Evolutionary conservation across 495 filamentous ascomycete species (phyloP), one percentile per base, ranked within the genome.

Genomic region (Talaromyces nanjingensis): DNA sequence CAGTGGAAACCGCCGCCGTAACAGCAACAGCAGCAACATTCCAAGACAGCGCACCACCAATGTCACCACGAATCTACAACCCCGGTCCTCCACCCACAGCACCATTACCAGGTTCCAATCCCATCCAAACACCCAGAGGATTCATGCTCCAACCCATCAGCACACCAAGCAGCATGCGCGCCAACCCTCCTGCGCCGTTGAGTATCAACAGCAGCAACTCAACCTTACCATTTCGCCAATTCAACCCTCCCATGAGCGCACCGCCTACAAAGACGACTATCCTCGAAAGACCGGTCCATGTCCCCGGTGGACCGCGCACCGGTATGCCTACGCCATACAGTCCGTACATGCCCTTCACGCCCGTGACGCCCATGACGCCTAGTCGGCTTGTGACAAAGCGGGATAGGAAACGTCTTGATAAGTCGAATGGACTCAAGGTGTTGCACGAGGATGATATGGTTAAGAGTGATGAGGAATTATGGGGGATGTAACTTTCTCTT

Each of bases 271-370:
- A 91, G 77, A 90, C 90, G 16, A 92, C 90, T 0, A 86, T 91
- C 6, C 79, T 93, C 20, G 91, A 93, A 65, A 80, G 91, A 4
- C 81, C 83, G 4, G 69, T 70, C 0, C 83, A 89, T 39, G 71
- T 79, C 24, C 79, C 78, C 3, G 77, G 76, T 11, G 84, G 79
- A n/a, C 90, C 90, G 0, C 83, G 84, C 67, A 92, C 89, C 0
- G 91, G 89, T 5, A 84, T 89, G 47, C 86, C 91, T 37, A 87
- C 85, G 7, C 93, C 93, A 6, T 96, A 97, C 73, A 88, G 85
- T 62, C 90, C 93, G 5, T 97, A 97, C 70, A 94, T 96, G 83
- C 93, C 93, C 0, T 93, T 89, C 70, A 91, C 89, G 2, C 92
- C 93, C 0, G 81, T 96, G 7, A 90, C 94, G 16, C 93, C 93